phyloP scores from a whole-genome alignment of 2,329 filamentous ascomycete species.

The Neonectria faginata region DNA sequence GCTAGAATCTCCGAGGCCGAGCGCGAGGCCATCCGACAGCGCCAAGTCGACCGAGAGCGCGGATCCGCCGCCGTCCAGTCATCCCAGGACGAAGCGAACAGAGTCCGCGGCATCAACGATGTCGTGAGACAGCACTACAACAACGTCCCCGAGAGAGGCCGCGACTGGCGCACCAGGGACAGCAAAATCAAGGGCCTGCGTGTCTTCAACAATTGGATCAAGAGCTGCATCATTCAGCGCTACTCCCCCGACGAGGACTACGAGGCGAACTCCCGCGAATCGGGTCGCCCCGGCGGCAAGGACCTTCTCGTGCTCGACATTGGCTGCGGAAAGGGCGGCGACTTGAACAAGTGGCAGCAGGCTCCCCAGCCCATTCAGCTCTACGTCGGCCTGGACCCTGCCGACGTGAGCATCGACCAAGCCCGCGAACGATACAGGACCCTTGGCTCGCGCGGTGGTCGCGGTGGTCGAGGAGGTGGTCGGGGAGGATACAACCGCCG shows the following conservation, averaged over 20 bases:
- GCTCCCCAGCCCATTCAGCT: constrained; percentile 91
- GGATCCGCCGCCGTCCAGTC: constrained; percentile 54
- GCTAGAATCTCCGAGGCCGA: constrained; percentile 76
- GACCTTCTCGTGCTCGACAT: constrained; percentile 89
- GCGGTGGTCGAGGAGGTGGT: constrained; percentile 64
- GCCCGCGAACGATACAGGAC: constrained; percentile 84
- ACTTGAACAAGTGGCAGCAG: constrained; percentile 95
- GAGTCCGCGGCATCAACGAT: constrained; percentile 74
- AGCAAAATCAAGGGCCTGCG: constrained; percentile 95
- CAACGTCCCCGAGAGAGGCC: constrained; percentile 89
- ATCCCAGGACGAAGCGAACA: constrained; percentile 53
- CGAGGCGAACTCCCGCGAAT: constrained; percentile 68
- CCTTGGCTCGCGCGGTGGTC: constrained; percentile 72
- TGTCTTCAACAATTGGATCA: constrained; percentile 99
- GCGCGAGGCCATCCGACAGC: constrained; percentile 74
- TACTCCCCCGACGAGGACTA: constrained; percentile 87
- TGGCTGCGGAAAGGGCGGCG: constrained; percentile 96
- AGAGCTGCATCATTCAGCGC: constrained; percentile 96
- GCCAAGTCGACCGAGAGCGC: constrained; percentile 68
- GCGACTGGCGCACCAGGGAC: constrained; percentile 94
- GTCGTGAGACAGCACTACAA: constrained; percentile 97
- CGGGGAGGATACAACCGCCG: constrained; percentile 50
- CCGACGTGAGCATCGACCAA: constrained; percentile 91
- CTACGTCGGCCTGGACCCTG: constrained; percentile 94
- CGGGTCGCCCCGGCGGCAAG: constrained; percentile 63